Conservation (phyloP, 106 monocot genomes). For the Dioscorea zingiberensis region DNA sequence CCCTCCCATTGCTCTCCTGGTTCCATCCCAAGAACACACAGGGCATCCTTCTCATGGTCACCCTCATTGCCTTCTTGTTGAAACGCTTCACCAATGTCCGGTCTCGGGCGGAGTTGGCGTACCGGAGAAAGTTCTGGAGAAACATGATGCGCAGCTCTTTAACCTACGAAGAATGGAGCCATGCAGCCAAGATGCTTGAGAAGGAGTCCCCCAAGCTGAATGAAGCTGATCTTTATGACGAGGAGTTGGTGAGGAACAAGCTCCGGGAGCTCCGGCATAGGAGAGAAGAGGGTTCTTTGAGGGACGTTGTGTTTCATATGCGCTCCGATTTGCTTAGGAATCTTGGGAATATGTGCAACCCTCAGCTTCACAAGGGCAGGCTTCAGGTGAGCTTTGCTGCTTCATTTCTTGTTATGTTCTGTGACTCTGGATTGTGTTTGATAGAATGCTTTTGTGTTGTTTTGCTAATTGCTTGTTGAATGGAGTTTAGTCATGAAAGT, state of each 20-base stretch:
- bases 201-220: conserved; percentile 46
- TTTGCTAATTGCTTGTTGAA: too few species aligned
- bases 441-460: too few species aligned
- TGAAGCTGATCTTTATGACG: conserved; percentile 74
- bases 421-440: too few species aligned
- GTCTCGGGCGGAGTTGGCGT: conserved; percentile 60
- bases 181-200: conserved; percentile 88
- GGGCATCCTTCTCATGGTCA: conserved; percentile 59
- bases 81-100: conserved; percentile 54
- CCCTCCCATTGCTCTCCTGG: conserved; percentile 35
- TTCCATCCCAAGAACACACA: conserved; percentile 73
- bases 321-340: conserved; percentile 83
- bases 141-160: conserved; percentile 71
- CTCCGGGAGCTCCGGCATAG: conserved; percentile 65
- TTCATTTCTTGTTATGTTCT: too few species aligned
- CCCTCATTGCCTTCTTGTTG: conserved; percentile 49
- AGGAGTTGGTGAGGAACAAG: conserved; percentile 87
- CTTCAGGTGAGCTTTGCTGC: conserved; percentile 51
- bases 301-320: conserved; percentile 89
- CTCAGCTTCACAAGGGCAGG: conserved; percentile 86
- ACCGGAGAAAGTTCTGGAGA: conserved; percentile 85
- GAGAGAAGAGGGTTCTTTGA: conserved; percentile 65
- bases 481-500: too few species aligned
- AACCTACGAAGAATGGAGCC: conserved; percentile 96
- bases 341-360: conserved; percentile 93